Evolutionary conservation across 805 yeast genomes (phyloP), one percentile per base, ranked within the genome.

Genomic region (Candida multigemmis): DNA sequence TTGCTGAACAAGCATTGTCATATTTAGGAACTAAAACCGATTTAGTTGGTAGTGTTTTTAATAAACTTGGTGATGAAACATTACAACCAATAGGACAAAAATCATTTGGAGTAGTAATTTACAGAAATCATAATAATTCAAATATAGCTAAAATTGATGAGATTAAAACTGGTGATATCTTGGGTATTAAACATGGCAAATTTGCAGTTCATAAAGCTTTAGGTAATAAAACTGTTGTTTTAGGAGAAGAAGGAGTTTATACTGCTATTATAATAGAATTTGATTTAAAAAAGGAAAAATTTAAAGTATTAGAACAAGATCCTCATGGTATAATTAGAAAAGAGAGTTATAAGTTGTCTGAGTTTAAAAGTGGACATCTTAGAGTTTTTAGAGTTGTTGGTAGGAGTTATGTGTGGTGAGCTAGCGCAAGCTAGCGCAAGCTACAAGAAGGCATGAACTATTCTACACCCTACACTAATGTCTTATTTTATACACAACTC

Each of bases 361-460:
- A 84, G 33, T 66, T 89, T 70, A 77, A 71, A 46, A 60, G 73
- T 32, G 98, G 98, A 4, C 75, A 74, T 40, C 57, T 89, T 8
- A 69, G 82, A 36, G 82, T 87, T 4, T 91, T 77, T 53, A 71
- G 97, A 44, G 71, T 73, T 5, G 78, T 86, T 17, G 83, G 82
- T 8, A 71, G 84, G 34, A 74, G 70, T 19, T 77, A 67, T 42
- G 69, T 85, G 22, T 79, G 76, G 4, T 86, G 95, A n/a, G n/a
- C n/a, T n/a, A n/a, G n/a, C n/a, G n/a, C n/a, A n/a, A n/a, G n/a
- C n/a, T n/a, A n/a, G n/a, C n/a, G n/a, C n/a, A n/a, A n/a, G n/a
- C n/a, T n/a, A n/a, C n/a, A n/a, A n/a, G n/a, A n/a, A n/a, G n/a
- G n/a, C n/a, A n/a, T n/a, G n/a, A n/a, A n/a, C n/a, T n/a, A n/a